These are phyloP conservation scores for Fusarium goolgardi DNA, from an alignment of 2,329 filamentous ascomycete species.

Conservation along the genomic window DNA sequence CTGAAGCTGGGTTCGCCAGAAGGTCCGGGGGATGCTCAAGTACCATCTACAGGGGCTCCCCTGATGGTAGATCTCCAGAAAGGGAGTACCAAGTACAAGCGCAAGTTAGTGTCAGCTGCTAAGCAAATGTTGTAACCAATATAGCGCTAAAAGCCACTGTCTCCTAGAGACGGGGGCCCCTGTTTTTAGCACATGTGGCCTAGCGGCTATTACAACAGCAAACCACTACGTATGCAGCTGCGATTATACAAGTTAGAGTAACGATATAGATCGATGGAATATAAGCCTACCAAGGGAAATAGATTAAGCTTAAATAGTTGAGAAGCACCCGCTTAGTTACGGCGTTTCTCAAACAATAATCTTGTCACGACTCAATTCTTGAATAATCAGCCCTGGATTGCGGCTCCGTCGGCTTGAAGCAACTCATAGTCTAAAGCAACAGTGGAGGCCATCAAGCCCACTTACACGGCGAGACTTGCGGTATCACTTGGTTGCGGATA, in stretches of 20 bases:
- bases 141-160: too few relatives aligned
- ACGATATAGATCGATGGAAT: constrained; percentile 30
- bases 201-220: too few relatives aligned
- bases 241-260: constrained; percentile 10
- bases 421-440: background rate
- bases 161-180: too few relatives aligned
- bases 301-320: constrained; percentile 10
- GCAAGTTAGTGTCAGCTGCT: background rate
- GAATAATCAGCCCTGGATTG: constrained; percentile 1
- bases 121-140: too few relatives aligned
- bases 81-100: constrained; percentile 11
- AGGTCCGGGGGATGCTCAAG: constrained; percentile 9
- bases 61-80: background rate
- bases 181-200: too few relatives aligned
- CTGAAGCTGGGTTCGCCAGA: constrained; percentile 17
- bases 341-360: background rate
- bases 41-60: constrained; percentile 12
- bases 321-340: constrained; percentile 22
- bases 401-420: background rate
- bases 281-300: background rate
- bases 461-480: constrained; percentile 34
- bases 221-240: constrained; percentile 8
- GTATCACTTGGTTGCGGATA: constrained; percentile 14
- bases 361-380: background rate
- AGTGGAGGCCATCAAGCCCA: constrained; percentile 28